phyloP scores from a whole-genome alignment of 192 early-diverging fungal genomes.

The Linnemannia exigua region DNA sequence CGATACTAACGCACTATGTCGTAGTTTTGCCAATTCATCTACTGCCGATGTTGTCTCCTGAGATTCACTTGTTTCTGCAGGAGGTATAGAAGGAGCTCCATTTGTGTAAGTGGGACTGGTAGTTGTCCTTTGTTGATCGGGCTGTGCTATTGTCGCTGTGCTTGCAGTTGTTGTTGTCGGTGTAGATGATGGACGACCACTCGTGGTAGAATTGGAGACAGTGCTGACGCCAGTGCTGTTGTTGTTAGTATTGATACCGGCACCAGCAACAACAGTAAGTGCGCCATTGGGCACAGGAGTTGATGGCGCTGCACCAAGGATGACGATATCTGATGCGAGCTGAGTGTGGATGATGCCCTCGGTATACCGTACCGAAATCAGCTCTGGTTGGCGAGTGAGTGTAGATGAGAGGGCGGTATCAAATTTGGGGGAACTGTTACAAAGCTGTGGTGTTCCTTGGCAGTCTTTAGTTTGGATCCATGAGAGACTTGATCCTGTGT shows the following conservation, averaged over 20 bases:
- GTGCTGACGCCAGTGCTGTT: neutral
- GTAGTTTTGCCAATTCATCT: neutral
- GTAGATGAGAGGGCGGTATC: constrained; percentile 20
- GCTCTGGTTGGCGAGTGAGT: constrained; percentile 9
- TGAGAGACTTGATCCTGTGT: constrained; percentile 49
- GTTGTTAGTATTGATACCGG: neutral
- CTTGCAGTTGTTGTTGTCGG: neutral
- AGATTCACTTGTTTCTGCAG: neutral
- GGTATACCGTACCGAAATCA: constrained; percentile 26
- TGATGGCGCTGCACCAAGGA: constrained; percentile 2
- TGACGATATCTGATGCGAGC: constrained; percentile 30
- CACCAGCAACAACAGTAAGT: neutral
- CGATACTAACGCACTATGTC: neutral
- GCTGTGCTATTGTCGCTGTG: neutral
- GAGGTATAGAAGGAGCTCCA: neutral
- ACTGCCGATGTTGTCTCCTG: neutral
- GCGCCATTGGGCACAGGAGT: no score
- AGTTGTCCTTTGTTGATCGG: neutral
- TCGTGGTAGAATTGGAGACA: neutral
- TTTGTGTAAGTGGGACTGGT: neutral
- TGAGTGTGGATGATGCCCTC: constrained; percentile 28
- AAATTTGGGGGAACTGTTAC: constrained; percentile 39
- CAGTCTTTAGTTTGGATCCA: constrained; percentile 41
- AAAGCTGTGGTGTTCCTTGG: neutral
- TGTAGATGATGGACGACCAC: neutral